Evolutionary conservation across 2,329 filamentous ascomycete genomes (phyloP).

Genomic region (Botrytis porri): DNA sequence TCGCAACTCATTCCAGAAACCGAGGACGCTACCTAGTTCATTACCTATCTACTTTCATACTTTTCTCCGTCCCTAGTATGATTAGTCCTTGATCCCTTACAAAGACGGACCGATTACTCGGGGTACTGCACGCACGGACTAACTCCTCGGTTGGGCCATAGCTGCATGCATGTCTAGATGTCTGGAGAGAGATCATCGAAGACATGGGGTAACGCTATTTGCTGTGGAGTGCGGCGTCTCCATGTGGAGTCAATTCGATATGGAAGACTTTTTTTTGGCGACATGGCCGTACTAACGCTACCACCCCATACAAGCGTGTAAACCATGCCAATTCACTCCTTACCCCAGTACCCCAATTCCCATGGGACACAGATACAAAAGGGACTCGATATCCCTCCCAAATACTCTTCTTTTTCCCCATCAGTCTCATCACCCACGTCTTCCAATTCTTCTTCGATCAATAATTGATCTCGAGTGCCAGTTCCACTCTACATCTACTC

Average conservation of each 20-base stretch:
- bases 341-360: neutral
- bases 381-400: conserved; percentile 6
- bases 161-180: neutral
- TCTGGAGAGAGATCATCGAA: conserved; percentile 3
- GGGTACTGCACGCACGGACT: conserved; percentile 11
- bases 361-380: conserved; percentile 14
- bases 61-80: neutral
- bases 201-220: conserved; percentile 16
- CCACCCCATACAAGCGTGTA: neutral
- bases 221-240: conserved; percentile 10
- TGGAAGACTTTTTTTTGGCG: neutral
- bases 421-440: neutral
- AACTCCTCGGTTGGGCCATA: neutral
- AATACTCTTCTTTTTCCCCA: neutral
- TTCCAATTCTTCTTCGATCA: neutral
- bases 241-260: conserved; percentile 11
- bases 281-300: neutral
- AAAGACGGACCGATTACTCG: conserved; percentile 20
- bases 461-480: neutral
- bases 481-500: neutral
- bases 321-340: neutral
- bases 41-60: neutral
- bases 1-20: neutral
- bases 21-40: neutral
- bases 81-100: neutral